Percentiles rank a stretch among this genome's conserved stretches.
Evolutionary conservation across 139 green algal genomes (phyloP).

Genomic region (Asterochloris erici): DNA sequence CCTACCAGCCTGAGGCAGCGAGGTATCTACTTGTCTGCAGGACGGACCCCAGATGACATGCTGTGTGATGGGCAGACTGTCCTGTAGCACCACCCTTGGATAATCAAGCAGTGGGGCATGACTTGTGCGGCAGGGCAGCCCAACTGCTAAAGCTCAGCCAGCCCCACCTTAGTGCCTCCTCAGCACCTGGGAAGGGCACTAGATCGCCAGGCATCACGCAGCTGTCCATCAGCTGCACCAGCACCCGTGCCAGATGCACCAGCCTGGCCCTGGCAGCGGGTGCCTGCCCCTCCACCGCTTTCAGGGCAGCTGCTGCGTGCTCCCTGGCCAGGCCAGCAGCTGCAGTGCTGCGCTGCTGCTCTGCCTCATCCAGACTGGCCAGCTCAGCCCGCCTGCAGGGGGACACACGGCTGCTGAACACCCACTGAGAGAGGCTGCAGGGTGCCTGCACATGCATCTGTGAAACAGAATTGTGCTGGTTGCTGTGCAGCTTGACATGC

Average conservation of each 20-base stretch:
- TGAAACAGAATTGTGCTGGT: neutral
- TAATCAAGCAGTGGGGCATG: neutral
- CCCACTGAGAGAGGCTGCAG: neutral
- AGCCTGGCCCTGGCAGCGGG: neutral
- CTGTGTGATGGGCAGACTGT: neutral
- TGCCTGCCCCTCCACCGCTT: neutral
- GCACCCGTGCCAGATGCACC: conserved; percentile 11
- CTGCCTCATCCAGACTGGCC: neutral
- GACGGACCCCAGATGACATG: neutral
- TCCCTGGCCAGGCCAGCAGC: neutral
- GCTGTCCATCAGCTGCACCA: conserved; percentile 45
- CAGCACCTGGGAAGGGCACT: neutral
- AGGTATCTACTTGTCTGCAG: neutral
- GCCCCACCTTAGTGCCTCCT: neutral
- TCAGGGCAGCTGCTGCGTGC: neutral
- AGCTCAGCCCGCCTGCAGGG: neutral
- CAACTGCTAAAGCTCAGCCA: neutral
- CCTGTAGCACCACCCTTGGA: neutral
- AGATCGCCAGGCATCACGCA: conserved; percentile 51
- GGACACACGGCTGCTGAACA: neutral
- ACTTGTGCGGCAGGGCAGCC: neutral
- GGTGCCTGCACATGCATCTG: neutral
- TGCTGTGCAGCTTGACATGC: neutral
- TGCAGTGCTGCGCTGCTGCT: neutral
- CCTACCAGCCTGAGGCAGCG: neutral